Evolutionary conservation across 2,329 filamentous ascomycete genomes (phyloP), one percentile per base, ranked within the genome.

Genomic region (Aspergillus oerlinghausenensis): DNA sequence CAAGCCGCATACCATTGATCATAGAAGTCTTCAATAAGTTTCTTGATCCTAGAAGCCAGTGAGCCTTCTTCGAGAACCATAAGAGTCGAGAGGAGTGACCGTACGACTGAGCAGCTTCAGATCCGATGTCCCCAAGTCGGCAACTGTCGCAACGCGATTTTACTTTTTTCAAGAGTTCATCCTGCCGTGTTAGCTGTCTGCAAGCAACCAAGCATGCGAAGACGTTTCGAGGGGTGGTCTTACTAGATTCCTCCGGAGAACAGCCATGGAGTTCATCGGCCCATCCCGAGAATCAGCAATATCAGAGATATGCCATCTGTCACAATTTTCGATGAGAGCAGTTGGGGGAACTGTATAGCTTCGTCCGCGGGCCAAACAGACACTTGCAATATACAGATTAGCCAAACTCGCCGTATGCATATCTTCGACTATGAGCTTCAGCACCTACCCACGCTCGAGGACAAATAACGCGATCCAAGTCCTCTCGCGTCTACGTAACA

Each of bases 391-490:
- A 17, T 38, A 38, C 5, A 5, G 32, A 38, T 38, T n/a, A 38
- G 32, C 32, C 32, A 14, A 38, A 38, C 6, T 17, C 14, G 32
- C 32, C 14, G 14, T 17, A 38, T n/a, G 32, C 32, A 38, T 38
- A 38, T 17, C 32, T 38, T 38, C 32, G 32, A 38, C 14, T 17
- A 38, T 17, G n/a, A 35, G 9, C 11, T 38, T 25, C 65, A 53
- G 32, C 32, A 38, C 32, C 14, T 51, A 84, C 78, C 87, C 88
- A 71, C 88, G 78, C 66, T 90, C 88, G 0, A 90, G 79, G 0
- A 89, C 87, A 67, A 89, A 90, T 1, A 90, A 72, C 0, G 87
- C 84, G 55, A 90, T 80, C 87, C 87, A 90, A 7, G 84, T 84
- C 59, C 88, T 77, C 69, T 90, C 88, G 49, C 88, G 78, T 53